phyloP scores from a whole-genome alignment of 345 rosid species.

The Euphorbia peplus region DNA sequence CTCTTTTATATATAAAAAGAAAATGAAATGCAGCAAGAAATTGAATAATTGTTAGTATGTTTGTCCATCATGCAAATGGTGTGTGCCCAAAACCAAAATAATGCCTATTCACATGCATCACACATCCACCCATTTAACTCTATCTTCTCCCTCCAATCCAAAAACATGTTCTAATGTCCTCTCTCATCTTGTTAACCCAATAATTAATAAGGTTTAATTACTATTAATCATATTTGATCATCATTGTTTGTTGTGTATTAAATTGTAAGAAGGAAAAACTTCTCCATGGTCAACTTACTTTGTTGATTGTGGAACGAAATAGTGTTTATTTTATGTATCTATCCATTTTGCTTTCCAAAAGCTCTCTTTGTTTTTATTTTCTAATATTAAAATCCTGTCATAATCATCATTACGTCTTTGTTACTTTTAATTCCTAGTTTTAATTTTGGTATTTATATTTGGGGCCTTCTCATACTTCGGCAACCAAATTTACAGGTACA shows the following conservation, averaged over 20 bases:
- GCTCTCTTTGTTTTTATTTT: background rate
- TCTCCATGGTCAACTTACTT: slow-evolving; percentile 12
- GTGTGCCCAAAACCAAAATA: background rate
- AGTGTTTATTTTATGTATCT: background rate
- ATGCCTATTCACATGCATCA: slow-evolving; percentile 5
- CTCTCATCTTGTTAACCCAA: background rate
- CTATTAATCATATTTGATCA: background rate
- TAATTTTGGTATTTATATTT: background rate
- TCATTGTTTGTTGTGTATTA: background rate
- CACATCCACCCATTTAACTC: background rate
- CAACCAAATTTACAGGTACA: no score
- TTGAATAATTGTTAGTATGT: slow-evolving; percentile 5
- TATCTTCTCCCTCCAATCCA: background rate
- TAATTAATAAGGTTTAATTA: background rate
- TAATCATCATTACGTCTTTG: slow-evolving; percentile 7
- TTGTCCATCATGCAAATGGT: slow-evolving; percentile 9
- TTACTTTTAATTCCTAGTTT: background rate
- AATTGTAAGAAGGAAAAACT: background rate
- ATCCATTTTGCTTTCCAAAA: slow-evolving; percentile 1
- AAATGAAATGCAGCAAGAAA: background rate
- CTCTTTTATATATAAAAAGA: no score
- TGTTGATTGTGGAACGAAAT: background rate
- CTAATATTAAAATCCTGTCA: background rate
- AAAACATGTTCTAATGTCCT: background rate
- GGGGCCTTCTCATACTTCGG: background rate